These are phyloP conservation scores for Taxillus chinensis DNA, from an alignment of 164 flowering plant species.

Conservation along the genomic window DNA sequence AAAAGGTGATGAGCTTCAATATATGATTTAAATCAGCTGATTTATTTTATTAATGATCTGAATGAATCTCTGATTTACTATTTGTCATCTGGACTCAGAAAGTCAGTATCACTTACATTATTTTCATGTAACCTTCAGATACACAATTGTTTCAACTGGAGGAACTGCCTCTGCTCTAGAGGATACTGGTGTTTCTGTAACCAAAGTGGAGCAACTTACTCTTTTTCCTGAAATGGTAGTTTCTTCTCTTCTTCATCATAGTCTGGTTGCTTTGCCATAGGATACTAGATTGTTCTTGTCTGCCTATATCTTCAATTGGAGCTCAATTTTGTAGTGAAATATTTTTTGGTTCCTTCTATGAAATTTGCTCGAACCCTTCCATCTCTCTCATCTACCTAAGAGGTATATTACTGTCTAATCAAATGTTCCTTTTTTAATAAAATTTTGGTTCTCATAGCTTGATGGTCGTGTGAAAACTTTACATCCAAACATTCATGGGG, in stretches of 20 bases:
- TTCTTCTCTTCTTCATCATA: background rate
- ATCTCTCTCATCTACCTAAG: too few species aligned
- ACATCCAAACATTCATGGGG: conserved; percentile 92
- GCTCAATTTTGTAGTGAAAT: too few species aligned
- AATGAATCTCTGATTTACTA: too few species aligned
- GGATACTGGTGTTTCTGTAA: conserved; percentile 70
- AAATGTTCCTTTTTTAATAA: too few species aligned
- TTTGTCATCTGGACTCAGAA: too few species aligned
- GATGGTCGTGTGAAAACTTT: conserved; percentile 98
- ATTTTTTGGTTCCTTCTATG: too few species aligned
- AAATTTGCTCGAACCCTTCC: too few species aligned
- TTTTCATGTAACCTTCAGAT: conserved; percentile 27
- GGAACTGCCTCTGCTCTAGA: conserved; percentile 90
- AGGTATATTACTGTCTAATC: too few species aligned
- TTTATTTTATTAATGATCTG: too few species aligned
- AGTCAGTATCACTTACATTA: background rate
- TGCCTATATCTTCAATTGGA: too few species aligned
- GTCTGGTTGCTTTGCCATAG: background rate
- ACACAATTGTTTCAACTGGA: conserved; percentile 92
- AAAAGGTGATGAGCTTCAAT: too few species aligned
- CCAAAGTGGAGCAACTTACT: conserved; percentile 88
- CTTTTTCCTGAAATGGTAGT: conserved; percentile 90
- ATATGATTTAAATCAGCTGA: too few species aligned
- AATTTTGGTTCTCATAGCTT: conserved; percentile 42
- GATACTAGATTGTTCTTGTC: background rate